These are phyloP conservation scores for Macadamia integrifolia DNA, from an alignment of 164 flowering plant genomes.

Conservation along the genomic window DNA sequence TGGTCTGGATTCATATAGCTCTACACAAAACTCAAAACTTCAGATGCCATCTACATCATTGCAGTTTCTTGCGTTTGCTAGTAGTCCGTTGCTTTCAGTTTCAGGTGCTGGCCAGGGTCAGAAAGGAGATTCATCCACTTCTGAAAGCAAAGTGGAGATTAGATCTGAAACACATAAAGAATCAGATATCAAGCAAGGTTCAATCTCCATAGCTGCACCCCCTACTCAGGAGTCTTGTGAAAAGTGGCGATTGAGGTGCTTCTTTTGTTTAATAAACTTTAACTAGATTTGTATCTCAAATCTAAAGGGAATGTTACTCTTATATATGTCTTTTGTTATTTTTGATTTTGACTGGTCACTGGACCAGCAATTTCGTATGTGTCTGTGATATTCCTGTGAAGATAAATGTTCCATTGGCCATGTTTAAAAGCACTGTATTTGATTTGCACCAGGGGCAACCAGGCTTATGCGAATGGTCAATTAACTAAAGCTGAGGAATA, in stretches of 20 bases:
- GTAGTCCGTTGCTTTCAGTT: conserved; percentile 24
- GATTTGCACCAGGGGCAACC: conserved; percentile 66
- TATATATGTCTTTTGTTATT: not conserved
- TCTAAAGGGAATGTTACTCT: no score
- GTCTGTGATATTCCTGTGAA: not conserved
- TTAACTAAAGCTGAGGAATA: conserved; percentile 75
- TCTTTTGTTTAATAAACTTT: not conserved
- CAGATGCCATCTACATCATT: conserved; percentile 32
- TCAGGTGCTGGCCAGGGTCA: conserved; percentile 14
- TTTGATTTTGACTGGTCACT: not conserved
- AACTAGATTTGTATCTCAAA: not conserved
- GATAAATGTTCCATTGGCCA: not conserved
- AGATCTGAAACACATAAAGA: conserved; percentile 15
- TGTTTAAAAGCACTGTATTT: conserved; percentile 8
- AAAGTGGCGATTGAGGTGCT: conserved; percentile 69
- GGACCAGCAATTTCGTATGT: no score
- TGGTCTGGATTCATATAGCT: conserved; percentile 30
- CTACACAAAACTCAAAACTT: conserved; percentile 21
- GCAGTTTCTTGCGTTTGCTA: conserved; percentile 34
- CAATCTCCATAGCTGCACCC: conserved; percentile 19
- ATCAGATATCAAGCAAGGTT: conserved; percentile 18
- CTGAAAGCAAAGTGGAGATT: conserved; percentile 17
- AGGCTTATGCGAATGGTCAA: conserved; percentile 73
- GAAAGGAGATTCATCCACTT: conserved; percentile 15
- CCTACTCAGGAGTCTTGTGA: conserved; percentile 58